Evolutionary conservation across 257 asterid genomes (phyloP), one percentile per base, ranked within the genome.

Genomic region (Pogostemon cablin): DNA sequence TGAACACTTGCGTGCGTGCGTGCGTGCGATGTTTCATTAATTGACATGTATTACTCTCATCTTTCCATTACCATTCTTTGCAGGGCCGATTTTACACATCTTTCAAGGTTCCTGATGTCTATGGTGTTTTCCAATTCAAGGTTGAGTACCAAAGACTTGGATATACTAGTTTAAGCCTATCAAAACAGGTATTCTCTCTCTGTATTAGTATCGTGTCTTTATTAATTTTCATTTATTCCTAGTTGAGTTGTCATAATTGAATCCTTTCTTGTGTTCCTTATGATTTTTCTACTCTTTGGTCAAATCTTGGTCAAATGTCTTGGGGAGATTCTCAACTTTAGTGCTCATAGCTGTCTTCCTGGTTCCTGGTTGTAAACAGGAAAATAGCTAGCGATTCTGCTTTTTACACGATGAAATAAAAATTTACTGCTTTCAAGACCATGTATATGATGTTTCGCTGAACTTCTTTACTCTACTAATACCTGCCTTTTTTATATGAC

Each of bases 101-200:
- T 43, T 85, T 92, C 87, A 92, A 88, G 81, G 96, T 92, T 40
- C 98, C 98, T 35, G 97, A 92, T 82, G 98, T 88, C 64, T 92
- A 92, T 81, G 98, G 98, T 58, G 98, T 90, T 54, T 92, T 92
- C 84, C 97, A 92, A 77, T 92, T 92, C 84, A 90, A 92, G 86
- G 87, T 92, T 60, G 97, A 92, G 75, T 92, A 92, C 74, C 83
- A 84, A 76, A 88, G 89, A 76, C 91, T 92, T 76, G 98, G 98
- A 55, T 90, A 86, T 81, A 79, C 98, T 60, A 84, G 89, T 82
- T 80, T 92, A 79, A 85, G 88, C 73, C 82, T 92, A 47, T 83
- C 98, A 41, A 92, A 90, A 65, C 98, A 92, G 98, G 98, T 90
- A 79, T 5, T 71, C 55, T 62, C 58, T 65, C 73, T 32, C 9